Evolutionary conservation across 441 rosid genomes (phyloP).

Genomic region (Populus tomentosa): DNA sequence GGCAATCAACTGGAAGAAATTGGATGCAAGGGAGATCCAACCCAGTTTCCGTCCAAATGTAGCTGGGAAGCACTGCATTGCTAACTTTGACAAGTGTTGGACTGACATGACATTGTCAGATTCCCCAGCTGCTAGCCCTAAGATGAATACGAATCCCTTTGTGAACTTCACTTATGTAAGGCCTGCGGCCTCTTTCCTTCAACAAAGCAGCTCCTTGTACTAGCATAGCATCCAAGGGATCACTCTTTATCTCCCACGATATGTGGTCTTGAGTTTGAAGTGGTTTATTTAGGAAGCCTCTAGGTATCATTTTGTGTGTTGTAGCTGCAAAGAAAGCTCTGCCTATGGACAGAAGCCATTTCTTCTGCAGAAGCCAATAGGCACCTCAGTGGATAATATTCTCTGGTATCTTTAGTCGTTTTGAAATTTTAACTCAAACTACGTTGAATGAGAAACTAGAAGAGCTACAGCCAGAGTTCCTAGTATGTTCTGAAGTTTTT

Average conservation of each 20-base stretch:
- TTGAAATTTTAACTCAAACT: not conserved
- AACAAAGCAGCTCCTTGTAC: slow-evolving; percentile 24
- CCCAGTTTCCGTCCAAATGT: slow-evolving; percentile 85
- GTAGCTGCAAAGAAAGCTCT: not conserved
- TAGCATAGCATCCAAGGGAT: not conserved
- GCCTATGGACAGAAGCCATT: not conserved
- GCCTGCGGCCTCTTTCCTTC: slow-evolving; percentile 64
- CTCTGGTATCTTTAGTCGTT: not conserved
- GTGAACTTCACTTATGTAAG: slow-evolving; percentile 62
- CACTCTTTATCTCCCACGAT: not conserved
- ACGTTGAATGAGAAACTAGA: not conserved
- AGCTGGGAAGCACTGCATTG: slow-evolving; percentile 74
- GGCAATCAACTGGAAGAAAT: slow-evolving; percentile 77
- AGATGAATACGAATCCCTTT: slow-evolving; percentile 55
- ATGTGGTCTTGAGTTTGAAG: not conserved
- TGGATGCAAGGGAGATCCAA: slow-evolving; percentile 63
- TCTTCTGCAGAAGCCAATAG: not conserved
- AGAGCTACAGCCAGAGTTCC: not conserved
- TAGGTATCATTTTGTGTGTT: not conserved
- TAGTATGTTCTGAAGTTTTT: not conserved
- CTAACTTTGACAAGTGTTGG: slow-evolving; percentile 84
- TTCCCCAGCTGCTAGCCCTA: slow-evolving; percentile 88
- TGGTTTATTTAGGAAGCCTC: not conserved
- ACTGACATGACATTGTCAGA: slow-evolving; percentile 76
- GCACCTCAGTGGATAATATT: not conserved